Conservation (phyloP, 306 rosid species). For the Canavalia gladiata region DNA sequence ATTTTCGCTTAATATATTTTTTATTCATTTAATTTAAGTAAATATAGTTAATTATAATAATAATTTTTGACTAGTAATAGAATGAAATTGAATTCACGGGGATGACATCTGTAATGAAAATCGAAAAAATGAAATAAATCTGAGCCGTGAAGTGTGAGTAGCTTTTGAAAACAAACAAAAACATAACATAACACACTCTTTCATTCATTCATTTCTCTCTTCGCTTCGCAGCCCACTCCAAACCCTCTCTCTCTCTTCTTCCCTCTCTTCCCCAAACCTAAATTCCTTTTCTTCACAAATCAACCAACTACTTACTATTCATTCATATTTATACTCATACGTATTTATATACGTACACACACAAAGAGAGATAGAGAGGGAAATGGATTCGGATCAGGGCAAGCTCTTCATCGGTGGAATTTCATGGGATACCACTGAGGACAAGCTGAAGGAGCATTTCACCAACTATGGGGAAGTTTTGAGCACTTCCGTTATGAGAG, state of each 20-base stretch:
- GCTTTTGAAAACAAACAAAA: not conserved
- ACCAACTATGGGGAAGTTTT: slow-evolving; percentile 80
- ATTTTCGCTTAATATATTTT: too few species aligned
- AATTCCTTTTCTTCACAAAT: not conserved
- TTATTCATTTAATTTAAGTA: too few species aligned
- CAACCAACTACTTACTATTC: not conserved
- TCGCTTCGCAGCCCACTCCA: not conserved
- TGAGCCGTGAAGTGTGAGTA: not conserved
- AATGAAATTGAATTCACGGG: too few species aligned
- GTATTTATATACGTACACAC: too few species aligned
- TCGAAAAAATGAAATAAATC: not conserved
- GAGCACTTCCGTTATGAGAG: slow-evolving; percentile 89
- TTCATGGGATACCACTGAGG: slow-evolving; percentile 96
- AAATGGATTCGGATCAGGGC: slow-evolving; percentile 97
- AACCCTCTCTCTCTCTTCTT: slow-evolving; percentile 9
- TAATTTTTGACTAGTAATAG: too few species aligned
- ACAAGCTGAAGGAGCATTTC: slow-evolving; percentile 87
- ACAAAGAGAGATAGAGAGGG: slow-evolving; percentile 1
- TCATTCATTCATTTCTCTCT: not conserved
- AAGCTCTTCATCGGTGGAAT: slow-evolving; percentile 96
- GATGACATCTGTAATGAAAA: not conserved
- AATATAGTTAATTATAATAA: too few species aligned
- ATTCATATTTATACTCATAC: not conserved
- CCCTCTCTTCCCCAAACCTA: not conserved
- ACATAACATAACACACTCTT: not conserved